Percentiles rank a stretch among this genome's conserved stretches.
phyloP scores from a whole-genome alignment of 2,329 filamentous ascomycete species.

The Trichoderma sp. region DNA sequence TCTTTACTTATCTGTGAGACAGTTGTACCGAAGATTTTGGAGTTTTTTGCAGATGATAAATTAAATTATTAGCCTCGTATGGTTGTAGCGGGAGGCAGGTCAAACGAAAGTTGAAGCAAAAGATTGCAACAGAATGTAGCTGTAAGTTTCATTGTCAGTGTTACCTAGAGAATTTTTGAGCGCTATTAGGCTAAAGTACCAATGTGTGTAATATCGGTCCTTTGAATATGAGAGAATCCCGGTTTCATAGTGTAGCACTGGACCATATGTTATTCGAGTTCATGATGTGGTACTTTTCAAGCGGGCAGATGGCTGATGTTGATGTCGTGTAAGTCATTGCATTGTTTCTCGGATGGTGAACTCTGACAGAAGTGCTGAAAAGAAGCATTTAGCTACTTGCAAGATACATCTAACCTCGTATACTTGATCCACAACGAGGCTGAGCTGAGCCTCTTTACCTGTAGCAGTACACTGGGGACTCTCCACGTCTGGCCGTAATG shows the following conservation, averaged over 20 bases:
- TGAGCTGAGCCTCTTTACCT: neutral
- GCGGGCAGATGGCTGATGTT: neutral
- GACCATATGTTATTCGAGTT: neutral
- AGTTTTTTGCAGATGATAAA: neutral
- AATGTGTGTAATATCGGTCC: neutral
- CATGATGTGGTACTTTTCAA: neutral
- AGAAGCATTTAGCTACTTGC: neutral
- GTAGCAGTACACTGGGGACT: neutral
- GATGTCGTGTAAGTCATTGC: neutral
- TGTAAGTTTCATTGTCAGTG: neutral
- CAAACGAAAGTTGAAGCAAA: neutral
- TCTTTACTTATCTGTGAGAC: neutral
- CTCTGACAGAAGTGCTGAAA: neutral
- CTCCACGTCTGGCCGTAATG: neutral
- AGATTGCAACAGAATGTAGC: neutral
- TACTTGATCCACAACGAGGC: neutral
- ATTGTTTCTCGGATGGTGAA: neutral
- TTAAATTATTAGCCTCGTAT: neutral
- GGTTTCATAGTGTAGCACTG: neutral
- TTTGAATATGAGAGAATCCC: neutral
- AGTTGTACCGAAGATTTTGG: neutral
- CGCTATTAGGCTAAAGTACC: neutral
- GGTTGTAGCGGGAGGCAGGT: neutral
- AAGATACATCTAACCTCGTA: neutral
- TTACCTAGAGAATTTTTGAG: neutral